Evolutionary conservation across 2,329 filamentous ascomycete genomes (phyloP).

Genomic region (Sclerotinia spermophila): DNA sequence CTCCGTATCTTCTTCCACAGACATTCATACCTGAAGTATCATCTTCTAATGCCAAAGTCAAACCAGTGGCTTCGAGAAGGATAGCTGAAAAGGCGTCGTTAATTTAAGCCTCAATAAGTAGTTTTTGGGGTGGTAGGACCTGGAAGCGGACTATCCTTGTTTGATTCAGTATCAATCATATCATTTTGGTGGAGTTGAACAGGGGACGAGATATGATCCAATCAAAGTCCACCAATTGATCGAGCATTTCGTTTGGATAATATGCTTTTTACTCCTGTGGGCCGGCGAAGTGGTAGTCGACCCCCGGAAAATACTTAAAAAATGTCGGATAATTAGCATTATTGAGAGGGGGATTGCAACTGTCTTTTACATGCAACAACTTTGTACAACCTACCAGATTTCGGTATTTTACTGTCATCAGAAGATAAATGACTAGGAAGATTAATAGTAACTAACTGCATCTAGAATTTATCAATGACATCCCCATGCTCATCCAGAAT

Average conservation of each 20-base stretch:
- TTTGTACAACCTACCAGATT: not conserved
- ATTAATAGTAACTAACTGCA: not conserved
- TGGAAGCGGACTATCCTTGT: slow-evolving; percentile 1
- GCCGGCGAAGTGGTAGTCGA: not conserved
- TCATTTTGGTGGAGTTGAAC: not conserved
- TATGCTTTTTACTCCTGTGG: not conserved
- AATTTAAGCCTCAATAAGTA: slow-evolving; percentile 4
- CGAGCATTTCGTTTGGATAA: not conserved
- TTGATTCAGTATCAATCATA: not conserved
- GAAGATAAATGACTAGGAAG: not conserved
- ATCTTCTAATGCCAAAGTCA: not conserved
- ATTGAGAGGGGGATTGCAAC: not conserved
- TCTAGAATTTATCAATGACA: not conserved
- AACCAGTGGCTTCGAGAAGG: slow-evolving; percentile 3
- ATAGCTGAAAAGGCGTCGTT: slow-evolving; percentile 16
- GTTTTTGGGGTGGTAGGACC: not conserved
- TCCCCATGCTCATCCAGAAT: slow-evolving; percentile 15
- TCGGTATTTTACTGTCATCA: not conserved
- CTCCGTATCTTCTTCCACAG: not conserved
- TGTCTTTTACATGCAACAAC: not conserved
- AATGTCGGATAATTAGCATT: not conserved
- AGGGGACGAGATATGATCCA: not conserved
- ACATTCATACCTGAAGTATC: not conserved
- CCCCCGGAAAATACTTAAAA: not conserved
- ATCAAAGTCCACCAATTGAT: not conserved